Evolutionary conservation across 768 basidiomycete species (phyloP).

Genomic region (Pisolithus marmoratus): DNA sequence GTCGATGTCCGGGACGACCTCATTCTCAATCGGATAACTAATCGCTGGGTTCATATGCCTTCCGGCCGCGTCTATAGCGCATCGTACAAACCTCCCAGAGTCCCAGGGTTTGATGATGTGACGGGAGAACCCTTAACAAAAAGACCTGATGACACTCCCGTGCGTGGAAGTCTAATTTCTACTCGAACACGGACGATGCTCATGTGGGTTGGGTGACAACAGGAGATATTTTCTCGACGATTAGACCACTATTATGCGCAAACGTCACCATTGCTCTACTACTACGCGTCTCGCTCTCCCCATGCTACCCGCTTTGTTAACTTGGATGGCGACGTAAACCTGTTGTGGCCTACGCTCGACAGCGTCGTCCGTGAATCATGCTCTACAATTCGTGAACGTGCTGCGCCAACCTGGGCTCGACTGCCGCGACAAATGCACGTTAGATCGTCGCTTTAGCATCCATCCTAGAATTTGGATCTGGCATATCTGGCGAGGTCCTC

Average conservation of each 20-base stretch:
- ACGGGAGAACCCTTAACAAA: conserved; percentile 79
- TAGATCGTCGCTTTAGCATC: conserved; percentile 5
- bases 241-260: conserved; percentile 70
- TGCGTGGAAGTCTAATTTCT: conserved; percentile 31
- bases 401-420: conserved; percentile 18
- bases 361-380: conserved; percentile 47
- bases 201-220: conserved; percentile 4
- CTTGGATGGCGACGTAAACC: conserved; percentile 64
- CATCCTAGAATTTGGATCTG: not conserved
- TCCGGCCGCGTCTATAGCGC: conserved; percentile 87
- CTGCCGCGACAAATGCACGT: conserved; percentile 13
- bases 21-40: conserved; percentile 74
- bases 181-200: conserved; percentile 3
- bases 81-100: conserved; percentile 77
- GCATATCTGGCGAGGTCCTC: not conserved
- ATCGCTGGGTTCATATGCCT: conserved; percentile 80
- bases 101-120: conserved; percentile 72
- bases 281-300: conserved; percentile 44
- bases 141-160: conserved; percentile 84
- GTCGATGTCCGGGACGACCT: conserved; percentile 79
- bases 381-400: conserved; percentile 48
- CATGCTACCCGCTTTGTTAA: conserved; percentile 45
- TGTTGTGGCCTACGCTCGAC: conserved; percentile 81
- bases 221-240: conserved; percentile 76
- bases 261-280: conserved; percentile 75